These are phyloP conservation scores for Magnolia officinalis DNA, from an alignment of 164 flowering plant species.

Conservation along the genomic window DNA sequence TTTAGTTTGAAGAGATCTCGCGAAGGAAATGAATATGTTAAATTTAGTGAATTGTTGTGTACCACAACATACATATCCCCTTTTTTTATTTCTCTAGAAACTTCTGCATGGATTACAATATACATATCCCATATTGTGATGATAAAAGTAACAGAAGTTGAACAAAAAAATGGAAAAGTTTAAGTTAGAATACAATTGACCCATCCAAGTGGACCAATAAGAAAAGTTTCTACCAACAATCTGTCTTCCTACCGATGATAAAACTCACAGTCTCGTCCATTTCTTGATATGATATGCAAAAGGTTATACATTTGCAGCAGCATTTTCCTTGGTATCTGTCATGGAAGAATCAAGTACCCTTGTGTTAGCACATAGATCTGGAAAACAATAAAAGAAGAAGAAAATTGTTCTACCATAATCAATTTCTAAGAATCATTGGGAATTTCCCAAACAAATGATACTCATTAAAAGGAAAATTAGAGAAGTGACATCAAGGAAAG, in stretches of 20 bases:
- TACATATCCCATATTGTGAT: background rate
- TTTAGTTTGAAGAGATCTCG: too few species aligned
- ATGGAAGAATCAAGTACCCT: constrained; percentile 11
- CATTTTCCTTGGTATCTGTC: constrained; percentile 96
- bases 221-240: constrained; percentile 1
- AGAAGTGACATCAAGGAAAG: background rate
- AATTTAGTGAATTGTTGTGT: background rate
- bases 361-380: constrained; percentile 6
- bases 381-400: background rate
- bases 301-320: constrained; percentile 90
- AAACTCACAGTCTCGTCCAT: constrained; percentile 91
- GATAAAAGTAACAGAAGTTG: background rate
- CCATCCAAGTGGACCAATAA: background rate
- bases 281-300: constrained; percentile 65
- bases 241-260: constrained; percentile 69
- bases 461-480: background rate
- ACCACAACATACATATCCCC: background rate
- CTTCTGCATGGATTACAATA: too few species aligned
- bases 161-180: background rate
- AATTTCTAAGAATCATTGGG: background rate
- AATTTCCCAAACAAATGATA: background rate
- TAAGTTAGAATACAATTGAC: background rate
- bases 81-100: too few species aligned
- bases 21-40: background rate
- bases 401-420: background rate